Conservation (phyloP, 345 rosid species). For the Murraya paniculata region DNA sequence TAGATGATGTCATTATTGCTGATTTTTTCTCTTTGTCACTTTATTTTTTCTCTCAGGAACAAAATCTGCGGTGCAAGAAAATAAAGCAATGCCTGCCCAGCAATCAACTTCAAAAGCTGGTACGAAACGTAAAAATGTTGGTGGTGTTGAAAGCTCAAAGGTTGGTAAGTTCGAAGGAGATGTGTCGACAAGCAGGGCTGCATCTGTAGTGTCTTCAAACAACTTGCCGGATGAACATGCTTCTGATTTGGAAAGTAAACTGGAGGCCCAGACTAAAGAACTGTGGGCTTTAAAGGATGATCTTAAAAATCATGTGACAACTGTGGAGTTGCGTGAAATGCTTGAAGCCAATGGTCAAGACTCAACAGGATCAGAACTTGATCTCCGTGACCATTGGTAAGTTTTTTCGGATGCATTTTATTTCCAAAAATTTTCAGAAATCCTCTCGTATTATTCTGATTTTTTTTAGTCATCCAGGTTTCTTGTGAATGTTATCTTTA, state of each 20-base stretch:
- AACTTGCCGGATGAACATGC: constrained; percentile 17
- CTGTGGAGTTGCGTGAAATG: constrained; percentile 77
- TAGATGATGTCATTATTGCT: not conserved
- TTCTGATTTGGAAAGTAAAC: constrained; percentile 45
- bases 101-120: constrained; percentile 45
- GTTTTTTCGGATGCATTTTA: constrained; percentile 7
- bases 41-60: constrained; percentile 25
- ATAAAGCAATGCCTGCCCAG: constrained; percentile 22
- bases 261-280: constrained; percentile 77
- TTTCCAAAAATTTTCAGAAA: not conserved
- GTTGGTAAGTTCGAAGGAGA: constrained; percentile 48
- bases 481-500: not conserved
- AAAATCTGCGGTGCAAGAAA: constrained; percentile 27
- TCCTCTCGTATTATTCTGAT: not conserved
- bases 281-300: constrained; percentile 89
- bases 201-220: constrained; percentile 19
- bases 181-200: constrained; percentile 33
- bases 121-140: constrained; percentile 57
- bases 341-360: constrained; percentile 75
- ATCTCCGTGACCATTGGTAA: constrained; percentile 87
- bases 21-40: constrained; percentile 16
- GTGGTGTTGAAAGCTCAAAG: constrained; percentile 49
- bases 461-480: not conserved
- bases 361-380: constrained; percentile 83
- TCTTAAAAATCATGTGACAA: constrained; percentile 70